Percentiles rank a stretch among this genome's conserved stretches.
These are phyloP conservation scores for Citrus mangshanensis DNA, from an alignment of 345 rosid species.

Conservation along the genomic window DNA sequence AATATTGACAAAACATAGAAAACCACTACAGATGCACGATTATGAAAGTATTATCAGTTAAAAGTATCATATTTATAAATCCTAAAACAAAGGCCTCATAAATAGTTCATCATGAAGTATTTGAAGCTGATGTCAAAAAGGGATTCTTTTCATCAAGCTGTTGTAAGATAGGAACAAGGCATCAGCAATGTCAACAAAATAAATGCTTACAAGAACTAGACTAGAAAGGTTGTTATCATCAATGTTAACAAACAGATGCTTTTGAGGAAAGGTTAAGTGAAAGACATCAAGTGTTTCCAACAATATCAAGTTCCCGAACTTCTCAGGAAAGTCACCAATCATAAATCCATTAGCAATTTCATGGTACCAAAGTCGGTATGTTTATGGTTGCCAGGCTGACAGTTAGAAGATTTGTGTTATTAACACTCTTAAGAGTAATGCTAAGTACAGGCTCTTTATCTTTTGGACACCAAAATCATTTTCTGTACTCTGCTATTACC, in stretches of 20 bases:
- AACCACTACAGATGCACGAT: not conserved
- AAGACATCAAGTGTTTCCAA: slow-evolving; percentile 9
- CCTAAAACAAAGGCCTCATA: not conserved
- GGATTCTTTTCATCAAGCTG: slow-evolving; percentile 4
- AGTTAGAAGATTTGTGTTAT: not conserved
- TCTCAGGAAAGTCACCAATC: not conserved
- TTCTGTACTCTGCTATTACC: not conserved
- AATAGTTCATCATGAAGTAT: not conserved
- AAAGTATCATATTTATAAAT: not conserved
- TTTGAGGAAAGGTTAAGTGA: slow-evolving; percentile 1
- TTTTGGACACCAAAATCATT: not conserved
- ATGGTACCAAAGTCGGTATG: not conserved
- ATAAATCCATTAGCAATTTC: not conserved
- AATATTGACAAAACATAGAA: not conserved
- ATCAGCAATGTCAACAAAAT: not conserved
- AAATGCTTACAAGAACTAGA: not conserved
- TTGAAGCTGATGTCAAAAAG: slow-evolving; percentile 2
- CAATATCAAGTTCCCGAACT: not conserved
- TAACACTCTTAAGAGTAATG: not conserved
- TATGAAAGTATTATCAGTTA: not conserved
- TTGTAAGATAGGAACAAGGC: slow-evolving; percentile 11
- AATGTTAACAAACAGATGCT: slow-evolving; percentile 1
- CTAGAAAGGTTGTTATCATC: not conserved
- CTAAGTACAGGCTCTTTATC: not conserved
- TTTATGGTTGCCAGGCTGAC: too few species aligned